A percentile compares a stretch with the other conserved stretches of the same genome.
Conservation (phyloP, 2,329 filamentous ascomycete species). For the Aureobasidium sp. region DNA sequence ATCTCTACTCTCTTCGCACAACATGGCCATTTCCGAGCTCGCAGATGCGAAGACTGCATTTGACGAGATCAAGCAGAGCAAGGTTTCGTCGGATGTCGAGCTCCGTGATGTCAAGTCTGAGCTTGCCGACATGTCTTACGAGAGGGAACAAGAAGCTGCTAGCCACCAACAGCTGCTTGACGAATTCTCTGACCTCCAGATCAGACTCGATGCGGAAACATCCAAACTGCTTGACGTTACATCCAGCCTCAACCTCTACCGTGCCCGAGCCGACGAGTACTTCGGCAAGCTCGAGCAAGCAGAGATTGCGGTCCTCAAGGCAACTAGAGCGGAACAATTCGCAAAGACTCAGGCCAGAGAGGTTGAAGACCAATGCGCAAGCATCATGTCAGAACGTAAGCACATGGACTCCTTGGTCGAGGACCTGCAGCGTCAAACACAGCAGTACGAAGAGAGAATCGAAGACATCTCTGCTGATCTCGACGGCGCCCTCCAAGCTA, state of each 20-base stretch:
- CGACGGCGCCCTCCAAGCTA: constrained; percentile 74
- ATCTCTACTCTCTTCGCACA: constrained; percentile 74
- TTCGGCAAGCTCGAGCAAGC: constrained; percentile 96
- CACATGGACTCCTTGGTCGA: constrained; percentile 82
- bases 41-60: constrained; percentile 79
- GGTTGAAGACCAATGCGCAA: constrained; percentile 81
- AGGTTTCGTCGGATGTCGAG: constrained; percentile 73
- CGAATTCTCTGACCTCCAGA: constrained; percentile 89
- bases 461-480: constrained; percentile 89
- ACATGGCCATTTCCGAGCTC: constrained; percentile 75
- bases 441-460: constrained; percentile 80
- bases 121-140: constrained; percentile 67
- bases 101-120: constrained; percentile 78
- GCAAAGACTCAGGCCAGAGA: constrained; percentile 83
- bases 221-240: constrained; percentile 78
- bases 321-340: constrained; percentile 84
- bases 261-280: constrained; percentile 87
- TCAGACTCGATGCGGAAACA: constrained; percentile 79
- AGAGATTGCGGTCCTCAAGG: constrained; percentile 90
- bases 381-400: constrained; percentile 85
- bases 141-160: constrained; percentile 78
- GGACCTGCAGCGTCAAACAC: constrained; percentile 81
- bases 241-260: constrained; percentile 80
- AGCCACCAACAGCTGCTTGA: constrained; percentile 82
- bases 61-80: constrained; percentile 76